These are phyloP conservation scores for Scedosporium boydii DNA, from an alignment of 2,329 filamentous ascomycete species.

Conservation along the genomic window DNA sequence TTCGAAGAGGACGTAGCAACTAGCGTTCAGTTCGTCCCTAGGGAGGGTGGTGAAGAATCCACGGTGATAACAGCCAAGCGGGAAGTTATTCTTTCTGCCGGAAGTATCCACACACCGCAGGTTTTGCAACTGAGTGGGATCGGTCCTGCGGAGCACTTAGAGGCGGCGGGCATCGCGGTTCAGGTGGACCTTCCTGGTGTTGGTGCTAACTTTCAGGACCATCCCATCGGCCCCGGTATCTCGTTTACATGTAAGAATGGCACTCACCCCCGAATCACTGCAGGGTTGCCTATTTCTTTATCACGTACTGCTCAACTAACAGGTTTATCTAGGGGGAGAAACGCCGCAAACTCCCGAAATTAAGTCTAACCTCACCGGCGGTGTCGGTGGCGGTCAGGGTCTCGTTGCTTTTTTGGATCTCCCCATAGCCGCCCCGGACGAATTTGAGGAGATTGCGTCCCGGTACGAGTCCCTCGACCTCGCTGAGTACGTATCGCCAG, in stretches of 20 bases:
- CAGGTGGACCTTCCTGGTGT: slow-evolving; percentile 47
- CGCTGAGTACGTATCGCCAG: slow-evolving; percentile 19
- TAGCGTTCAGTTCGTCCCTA: slow-evolving; percentile 18
- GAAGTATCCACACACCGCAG: slow-evolving; percentile 44
- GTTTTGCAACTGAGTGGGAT: slow-evolving; percentile 41
- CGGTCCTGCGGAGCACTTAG: slow-evolving; percentile 31
- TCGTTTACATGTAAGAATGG: slow-evolving; percentile 12
- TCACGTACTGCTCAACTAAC: not conserved
- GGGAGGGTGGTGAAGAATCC: slow-evolving; percentile 9
- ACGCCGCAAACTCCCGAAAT: not conserved
- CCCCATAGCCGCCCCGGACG: slow-evolving; percentile 18
- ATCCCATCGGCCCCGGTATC: slow-evolving; percentile 17
- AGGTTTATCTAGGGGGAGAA: not conserved
- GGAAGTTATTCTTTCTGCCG: slow-evolving; percentile 41
- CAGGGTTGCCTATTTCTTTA: not conserved
- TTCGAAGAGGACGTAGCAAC: slow-evolving; percentile 15
- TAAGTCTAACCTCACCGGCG: slow-evolving; percentile 3
- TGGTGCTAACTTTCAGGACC: slow-evolving; percentile 50
- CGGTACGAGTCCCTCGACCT: slow-evolving; percentile 21
- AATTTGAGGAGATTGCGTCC: slow-evolving; percentile 20
- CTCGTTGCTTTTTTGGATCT: slow-evolving; percentile 14
- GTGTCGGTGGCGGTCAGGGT: slow-evolving; percentile 3
- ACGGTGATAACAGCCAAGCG: slow-evolving; percentile 22
- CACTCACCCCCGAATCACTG: not conserved
- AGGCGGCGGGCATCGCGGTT: slow-evolving; percentile 28